phyloP scores from a whole-genome alignment of 768 basidiomycete species.

The Mycena crocata region DNA sequence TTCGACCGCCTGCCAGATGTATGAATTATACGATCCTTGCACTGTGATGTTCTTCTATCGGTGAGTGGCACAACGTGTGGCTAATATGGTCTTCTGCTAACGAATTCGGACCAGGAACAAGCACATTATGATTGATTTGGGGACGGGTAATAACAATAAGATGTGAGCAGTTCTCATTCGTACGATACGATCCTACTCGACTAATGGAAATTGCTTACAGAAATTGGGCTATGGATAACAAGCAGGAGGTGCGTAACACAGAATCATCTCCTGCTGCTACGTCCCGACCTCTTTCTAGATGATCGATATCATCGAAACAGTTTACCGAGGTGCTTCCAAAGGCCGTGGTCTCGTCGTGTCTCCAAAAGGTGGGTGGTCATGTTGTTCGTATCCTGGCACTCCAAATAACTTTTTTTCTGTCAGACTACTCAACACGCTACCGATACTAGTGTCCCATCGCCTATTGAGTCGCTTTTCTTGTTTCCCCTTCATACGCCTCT shows the following conservation, averaged over 20 bases:
- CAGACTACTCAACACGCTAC: conserved; percentile 87
- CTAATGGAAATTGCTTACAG: conserved; percentile 52
- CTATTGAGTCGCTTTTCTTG: conserved; percentile 1
- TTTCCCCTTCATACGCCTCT: not conserved
- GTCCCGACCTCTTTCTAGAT: conserved; percentile 61
- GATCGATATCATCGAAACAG: conserved; percentile 98
- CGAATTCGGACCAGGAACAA: conserved; percentile 77
- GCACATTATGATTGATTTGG: conserved; percentile 99
- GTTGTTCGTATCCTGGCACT: not conserved
- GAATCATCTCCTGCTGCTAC: not conserved
- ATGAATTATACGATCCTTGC: conserved; percentile 96
- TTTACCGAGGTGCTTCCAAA: conserved; percentile 97
- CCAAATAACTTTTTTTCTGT: conserved; percentile 4
- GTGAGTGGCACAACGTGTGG: conserved; percentile 58
- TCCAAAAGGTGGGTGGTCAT: conserved; percentile 79
- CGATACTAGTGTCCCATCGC: conserved; percentile 62
- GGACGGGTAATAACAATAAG: conserved; percentile 99
- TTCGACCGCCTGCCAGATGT: conserved; percentile 75
- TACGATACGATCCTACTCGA: not conserved
- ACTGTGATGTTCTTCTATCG: conserved; percentile 99
- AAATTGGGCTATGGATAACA: conserved; percentile 99
- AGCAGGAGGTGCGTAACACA: conserved; percentile 87
- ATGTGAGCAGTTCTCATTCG: conserved; percentile 77
- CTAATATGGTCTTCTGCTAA: not conserved
- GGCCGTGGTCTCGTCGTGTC: conserved; percentile 98